Evolutionary conservation across 331 rosid species (phyloP).

Genomic region (Rhamnella rubrinervis): DNA sequence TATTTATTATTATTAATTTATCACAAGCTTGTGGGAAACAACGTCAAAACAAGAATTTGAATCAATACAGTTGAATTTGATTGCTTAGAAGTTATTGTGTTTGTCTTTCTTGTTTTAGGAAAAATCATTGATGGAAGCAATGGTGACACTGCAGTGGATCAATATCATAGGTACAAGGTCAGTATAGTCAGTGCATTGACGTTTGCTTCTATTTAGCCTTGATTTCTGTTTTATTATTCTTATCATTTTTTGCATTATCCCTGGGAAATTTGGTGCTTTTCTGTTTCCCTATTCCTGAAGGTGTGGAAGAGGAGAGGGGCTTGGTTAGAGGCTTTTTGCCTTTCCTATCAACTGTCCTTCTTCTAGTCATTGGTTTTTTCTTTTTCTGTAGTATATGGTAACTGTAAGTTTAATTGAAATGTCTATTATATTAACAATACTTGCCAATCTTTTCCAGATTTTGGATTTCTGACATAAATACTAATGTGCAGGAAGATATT

Average conservation of each 20-base stretch:
- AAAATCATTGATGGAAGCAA: slow-evolving; percentile 71
- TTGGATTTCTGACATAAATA: neutral
- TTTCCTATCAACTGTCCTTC: neutral
- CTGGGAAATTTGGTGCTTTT: neutral
- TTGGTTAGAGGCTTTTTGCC: neutral
- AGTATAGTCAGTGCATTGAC: slow-evolving; percentile 5
- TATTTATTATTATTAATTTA: neutral
- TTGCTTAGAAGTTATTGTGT: slow-evolving; percentile 1
- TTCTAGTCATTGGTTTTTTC: neutral
- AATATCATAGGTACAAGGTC: slow-evolving; percentile 84
- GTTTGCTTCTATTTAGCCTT: neutral
- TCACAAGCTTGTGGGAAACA: neutral
- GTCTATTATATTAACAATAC: too few species aligned
- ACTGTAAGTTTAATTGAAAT: too few species aligned
- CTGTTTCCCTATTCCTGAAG: neutral
- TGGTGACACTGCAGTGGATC: slow-evolving; percentile 89
- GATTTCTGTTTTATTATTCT: too few species aligned
- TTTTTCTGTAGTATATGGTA: too few species aligned
- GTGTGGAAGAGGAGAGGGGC: neutral
- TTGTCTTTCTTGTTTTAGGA: slow-evolving; percentile 42
- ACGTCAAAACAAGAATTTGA: neutral
- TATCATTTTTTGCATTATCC: neutral
- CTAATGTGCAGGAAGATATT: slow-evolving; percentile 73
- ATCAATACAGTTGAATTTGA: slow-evolving; percentile 9
- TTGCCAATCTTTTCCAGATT: neutral